A percentile compares a stretch with the other conserved stretches of the same genome.
phyloP scores from a whole-genome alignment of 2,329 filamentous ascomycete species.

The Monosporascus sp. region DNA sequence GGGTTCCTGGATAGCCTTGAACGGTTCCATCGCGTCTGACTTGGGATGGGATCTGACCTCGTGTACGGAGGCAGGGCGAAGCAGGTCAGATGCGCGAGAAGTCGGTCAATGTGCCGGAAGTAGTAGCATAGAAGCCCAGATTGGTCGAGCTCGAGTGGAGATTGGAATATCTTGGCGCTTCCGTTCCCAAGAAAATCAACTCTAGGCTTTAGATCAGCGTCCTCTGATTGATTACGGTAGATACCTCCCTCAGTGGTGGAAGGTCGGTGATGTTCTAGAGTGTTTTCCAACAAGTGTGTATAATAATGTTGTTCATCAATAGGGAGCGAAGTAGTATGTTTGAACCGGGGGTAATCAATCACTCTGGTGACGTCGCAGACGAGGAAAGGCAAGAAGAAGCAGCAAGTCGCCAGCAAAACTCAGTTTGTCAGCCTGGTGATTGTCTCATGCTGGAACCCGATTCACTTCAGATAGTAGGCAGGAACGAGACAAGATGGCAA shows the following conservation, averaged over 20 bases:
- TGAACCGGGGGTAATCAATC: too few relatives aligned
- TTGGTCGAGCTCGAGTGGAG: not conserved
- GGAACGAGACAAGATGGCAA: too few relatives aligned
- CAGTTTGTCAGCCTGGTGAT: not conserved
- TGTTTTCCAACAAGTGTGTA: not conserved
- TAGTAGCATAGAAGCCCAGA: not conserved
- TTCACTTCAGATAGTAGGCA: not conserved
- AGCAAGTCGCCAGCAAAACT: not conserved
- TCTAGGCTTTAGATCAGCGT: not conserved
- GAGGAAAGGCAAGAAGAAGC: not conserved
- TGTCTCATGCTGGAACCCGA: not conserved
- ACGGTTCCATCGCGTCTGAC: conserved; percentile 35
- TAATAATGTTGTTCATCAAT: not conserved
- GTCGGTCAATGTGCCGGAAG: not conserved
- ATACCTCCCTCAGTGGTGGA: too few relatives aligned
- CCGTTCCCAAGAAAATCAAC: not conserved
- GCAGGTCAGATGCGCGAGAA: not conserved
- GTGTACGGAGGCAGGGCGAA: not conserved
- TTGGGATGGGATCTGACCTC: not conserved
- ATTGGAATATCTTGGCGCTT: not conserved
- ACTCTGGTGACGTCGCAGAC: not conserved
- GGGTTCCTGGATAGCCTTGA: conserved; percentile 52
- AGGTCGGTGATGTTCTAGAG: too few relatives aligned
- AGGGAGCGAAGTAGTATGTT: too few relatives aligned
- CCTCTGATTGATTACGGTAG: not conserved